Evolutionary conservation across 2,329 filamentous ascomycete species (phyloP), one percentile per base, ranked within the genome.

Genomic region (Aspergillus texensis): DNA sequence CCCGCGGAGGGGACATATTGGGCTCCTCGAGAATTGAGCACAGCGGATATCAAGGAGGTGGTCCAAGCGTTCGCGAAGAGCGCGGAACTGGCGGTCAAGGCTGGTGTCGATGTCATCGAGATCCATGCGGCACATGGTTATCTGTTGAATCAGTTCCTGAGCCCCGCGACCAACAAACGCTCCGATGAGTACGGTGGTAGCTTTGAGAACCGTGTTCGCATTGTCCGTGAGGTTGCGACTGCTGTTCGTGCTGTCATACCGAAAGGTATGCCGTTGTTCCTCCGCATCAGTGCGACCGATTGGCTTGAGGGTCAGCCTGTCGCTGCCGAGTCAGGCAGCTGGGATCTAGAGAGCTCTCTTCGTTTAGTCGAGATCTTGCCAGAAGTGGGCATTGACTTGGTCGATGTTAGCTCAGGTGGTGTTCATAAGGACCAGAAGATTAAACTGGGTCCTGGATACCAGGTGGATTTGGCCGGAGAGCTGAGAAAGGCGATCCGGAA

Each of bases 71-170:
- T 87, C 76, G 86, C 81, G 5, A 84, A 83, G 9, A 82, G 85
- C 4, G 85, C 87, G 0, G 78, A 79, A 63, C 78, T 88, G 24
- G 84, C 91, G 0, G 80, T 93, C 2, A 80, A 86, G 67, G 89
- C 88, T 3, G 92, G 92, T 0, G 85, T 93, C 58, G 92, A 96
- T 73, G 83, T 88, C 5, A 89, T 95, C 64, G 92, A 95, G 75
- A 86, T 95, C 41, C 92, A 94, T 78, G 86, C 83, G 64, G 92
- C 91, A 0, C 91, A 94, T 72, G 91, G 92, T 1, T 94, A 94
- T 72, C 84, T 95, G 0, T 78, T 94, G 1, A 86, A 89, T 71
- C 75, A 82, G 8, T 94, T 94, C 80, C 65, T 93, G 5, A 89
- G 86, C 1, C 91, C 91, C 0, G 85, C 85, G 1, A 84, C 84